Evolutionary conservation across 441 rosid species (phyloP), one percentile per base, ranked within the genome.

Genomic region (Viola pubescens): DNA sequence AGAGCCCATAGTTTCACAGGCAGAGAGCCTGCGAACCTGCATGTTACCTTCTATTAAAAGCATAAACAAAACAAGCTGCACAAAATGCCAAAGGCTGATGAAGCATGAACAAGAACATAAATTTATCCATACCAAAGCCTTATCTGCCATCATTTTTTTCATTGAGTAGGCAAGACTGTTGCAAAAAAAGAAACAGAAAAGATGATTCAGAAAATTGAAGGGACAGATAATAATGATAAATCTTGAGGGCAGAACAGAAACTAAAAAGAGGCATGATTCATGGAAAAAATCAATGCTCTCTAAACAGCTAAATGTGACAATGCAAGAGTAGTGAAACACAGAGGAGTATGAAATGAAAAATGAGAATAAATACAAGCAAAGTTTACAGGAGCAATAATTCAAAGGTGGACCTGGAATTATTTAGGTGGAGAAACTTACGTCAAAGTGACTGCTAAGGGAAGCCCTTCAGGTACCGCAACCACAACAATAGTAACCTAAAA

Each of bases 1-100:
- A 70, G 99, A 94, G 34, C 99, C 99, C 99, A 94, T 94, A 19
- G 99, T 94, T 81, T 94, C 99, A 78, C 99, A 94, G 41, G 99
- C 99, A 53, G 97, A 90, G 54, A 94, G 97, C 69, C 99, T 81
- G 11, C 99, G 87, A 13, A 94, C 99, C 99, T 94, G 81, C 71
- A 71, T 60, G 55, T 48, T 45, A 73, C 64, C 48, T 65, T 71
- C 19, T n/a, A 48, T 56, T 56, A 12, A 40, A 62, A 51, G 9
- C 11, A 46, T 46, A 3, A 46, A 6, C 49, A 43, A 6, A 6
- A 43, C 10, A 43, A 43, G 10, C 46, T 4, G 53, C 51, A 43
- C 48, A 50, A 8, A 42, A 19, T 13, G 45, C 34, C 13, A 54
- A 46, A 41, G 48, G 45, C 5, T 11, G 37, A 9, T 4, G 44